Base-by-base conservation (phyloP, 2,329 filamentous ascomycete species). In the Hypomyces rosellus region DNA sequence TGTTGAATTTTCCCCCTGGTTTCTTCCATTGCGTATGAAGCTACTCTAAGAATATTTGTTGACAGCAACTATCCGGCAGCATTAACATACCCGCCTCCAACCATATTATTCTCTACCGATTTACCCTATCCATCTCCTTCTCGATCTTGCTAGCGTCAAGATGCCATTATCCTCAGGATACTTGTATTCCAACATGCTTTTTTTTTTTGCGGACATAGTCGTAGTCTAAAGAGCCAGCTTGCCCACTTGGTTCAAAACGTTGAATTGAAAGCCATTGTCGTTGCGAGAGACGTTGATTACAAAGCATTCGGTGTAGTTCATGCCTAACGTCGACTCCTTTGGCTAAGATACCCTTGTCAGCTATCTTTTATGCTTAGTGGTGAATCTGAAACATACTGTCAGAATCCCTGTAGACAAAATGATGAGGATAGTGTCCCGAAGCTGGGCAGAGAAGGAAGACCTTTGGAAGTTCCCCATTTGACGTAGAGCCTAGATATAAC, bases 251-350 rank as follows among this genome's bases (percentile, higher is more conserved):
- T 97, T 96, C 75, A 41, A 20, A 16, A 41, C 15, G 38, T 20
- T 18, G 38, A 41, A 16, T 8, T 41, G 15, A 20, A 41, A 20
- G 61, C 83, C 85, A 25, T 34, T 52, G 46, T 71, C 71, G 49
- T 89, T 86, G 54, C 82, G 84, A 58, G 82, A 71, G 55, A 97
- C 38, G 38, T 16, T 41, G 15, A 16, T 85, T 71, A 95, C 87
- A 81, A 97, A 97, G 50, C 81, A 74, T 74, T 97, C 91, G 50
- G 85, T 85, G 74, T 91, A 99, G 79, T 82, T 90, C 86, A 96
- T 93, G 41, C 89, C 88, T 20, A 20, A 20, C 3, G 20, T 20
- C 20, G 20, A 20, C 3, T 20, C 5, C 3, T 30, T 30, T 11
- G 25, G 25, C 25, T 30, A 11, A 8, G 9, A 30, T 30, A 20